These are phyloP conservation scores for Globisporangium splendens DNA, from an alignment of 352 stramenopile genomes.

Conservation along the genomic window DNA sequence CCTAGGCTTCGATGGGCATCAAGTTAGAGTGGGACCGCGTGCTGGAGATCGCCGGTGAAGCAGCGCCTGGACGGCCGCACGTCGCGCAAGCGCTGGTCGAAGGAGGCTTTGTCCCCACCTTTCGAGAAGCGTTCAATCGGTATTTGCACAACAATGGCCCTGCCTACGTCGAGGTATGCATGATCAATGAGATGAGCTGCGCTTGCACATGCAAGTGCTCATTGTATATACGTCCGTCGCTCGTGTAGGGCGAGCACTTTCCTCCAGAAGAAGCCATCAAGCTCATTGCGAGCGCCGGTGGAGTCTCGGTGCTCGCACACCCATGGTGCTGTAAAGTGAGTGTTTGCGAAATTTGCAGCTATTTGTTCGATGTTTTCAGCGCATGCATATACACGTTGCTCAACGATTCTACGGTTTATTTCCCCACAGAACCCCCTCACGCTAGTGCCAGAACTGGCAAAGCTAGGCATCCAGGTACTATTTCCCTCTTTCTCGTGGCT, in stretches of 20 bases:
- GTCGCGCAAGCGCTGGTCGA: slow-evolving; percentile 80
- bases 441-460: slow-evolving; percentile 63
- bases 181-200: too few relatives aligned
- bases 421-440: slow-evolving; percentile 55
- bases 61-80: slow-evolving; percentile 72
- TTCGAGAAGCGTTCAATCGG: slow-evolving; percentile 75
- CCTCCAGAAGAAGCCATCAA: slow-evolving; percentile 84
- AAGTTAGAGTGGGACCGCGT: slow-evolving; percentile 79
- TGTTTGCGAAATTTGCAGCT: neutral
- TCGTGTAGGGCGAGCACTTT: slow-evolving; percentile 65
- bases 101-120: slow-evolving; percentile 65
- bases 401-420: neutral
- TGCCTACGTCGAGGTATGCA: slow-evolving; percentile 73
- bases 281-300: slow-evolving; percentile 75
- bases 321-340: slow-evolving; percentile 82
- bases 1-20: slow-evolving; percentile 74
- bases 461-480: slow-evolving; percentile 69
- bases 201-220: neutral
- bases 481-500: neutral
- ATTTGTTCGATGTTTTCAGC: neutral
- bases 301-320: slow-evolving; percentile 80
- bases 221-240: neutral
- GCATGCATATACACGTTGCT: neutral
- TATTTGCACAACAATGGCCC: slow-evolving; percentile 83
- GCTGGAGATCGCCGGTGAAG: slow-evolving; percentile 78